phyloP scores from a whole-genome alignment of 2,329 filamentous ascomycete genomes.

The Ascochyta lentis region DNA sequence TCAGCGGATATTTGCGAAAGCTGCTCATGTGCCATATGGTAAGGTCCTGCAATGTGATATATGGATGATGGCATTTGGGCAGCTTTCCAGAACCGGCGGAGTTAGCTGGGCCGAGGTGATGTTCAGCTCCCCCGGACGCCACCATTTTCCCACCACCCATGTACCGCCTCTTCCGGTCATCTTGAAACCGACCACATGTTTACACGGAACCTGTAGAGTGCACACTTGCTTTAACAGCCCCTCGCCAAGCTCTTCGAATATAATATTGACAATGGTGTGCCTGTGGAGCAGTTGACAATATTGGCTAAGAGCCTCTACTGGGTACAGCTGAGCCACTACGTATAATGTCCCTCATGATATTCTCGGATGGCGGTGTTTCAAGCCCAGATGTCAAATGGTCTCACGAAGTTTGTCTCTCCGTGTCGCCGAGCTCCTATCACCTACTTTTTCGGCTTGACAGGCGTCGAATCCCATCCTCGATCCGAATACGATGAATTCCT shows the following conservation, averaged over 20 bases:
- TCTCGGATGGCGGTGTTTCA: not conserved
- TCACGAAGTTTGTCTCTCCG: not conserved
- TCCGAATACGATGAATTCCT: too few relatives aligned
- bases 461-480: not conserved
- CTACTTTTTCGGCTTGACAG: not conserved
- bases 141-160: constrained; percentile 15
- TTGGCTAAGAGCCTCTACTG: not conserved
- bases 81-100: constrained; percentile 5
- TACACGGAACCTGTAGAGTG: not conserved
- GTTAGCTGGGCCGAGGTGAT: constrained; percentile 8
- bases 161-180: not conserved
- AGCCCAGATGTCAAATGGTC: not conserved
- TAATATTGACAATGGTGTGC: not conserved
- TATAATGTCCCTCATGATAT: not conserved
- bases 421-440: not conserved
- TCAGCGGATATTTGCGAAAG: not conserved
- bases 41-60: constrained; percentile 7
- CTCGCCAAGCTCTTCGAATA: not conserved
- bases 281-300: not conserved
- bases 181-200: not conserved
- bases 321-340: not conserved
- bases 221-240: not conserved
- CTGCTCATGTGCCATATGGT: not conserved
- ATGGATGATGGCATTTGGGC: constrained; percentile 5
- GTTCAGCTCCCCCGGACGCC: constrained; percentile 15